phyloP scores from a whole-genome alignment of 495 filamentous ascomycete genomes.

The Xylaria telfairii region DNA sequence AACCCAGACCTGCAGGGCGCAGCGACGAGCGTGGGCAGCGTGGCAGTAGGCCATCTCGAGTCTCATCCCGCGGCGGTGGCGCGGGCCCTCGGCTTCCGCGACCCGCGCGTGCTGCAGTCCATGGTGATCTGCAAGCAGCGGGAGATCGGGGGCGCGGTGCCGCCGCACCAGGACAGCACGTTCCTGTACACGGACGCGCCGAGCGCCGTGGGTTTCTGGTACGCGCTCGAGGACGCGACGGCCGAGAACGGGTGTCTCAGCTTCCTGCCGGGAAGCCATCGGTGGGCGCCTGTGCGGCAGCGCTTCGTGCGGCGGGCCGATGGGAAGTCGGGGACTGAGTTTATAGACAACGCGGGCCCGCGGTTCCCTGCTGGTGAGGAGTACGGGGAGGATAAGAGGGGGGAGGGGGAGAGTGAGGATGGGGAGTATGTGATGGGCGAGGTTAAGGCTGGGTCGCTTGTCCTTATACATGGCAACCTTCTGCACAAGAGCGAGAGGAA shows the following conservation, averaged over 20 bases:
- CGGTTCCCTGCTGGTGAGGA: constrained; percentile 51
- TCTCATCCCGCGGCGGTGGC: constrained; percentile 67
- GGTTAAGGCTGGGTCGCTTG: constrained; percentile 85
- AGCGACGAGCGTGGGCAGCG: constrained; percentile 21
- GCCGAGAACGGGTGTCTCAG: constrained; percentile 84
- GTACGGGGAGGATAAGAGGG: constrained; percentile 43
- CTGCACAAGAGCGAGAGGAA: constrained; percentile 97
- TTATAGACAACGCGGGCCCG: constrained; percentile 53
- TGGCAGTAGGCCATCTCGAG: constrained; percentile 25
- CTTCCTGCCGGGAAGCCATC: constrained; percentile 82
- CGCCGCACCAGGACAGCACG: constrained; percentile 86
- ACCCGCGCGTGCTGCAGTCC: constrained; percentile 79
- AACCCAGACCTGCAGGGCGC: constrained; percentile 43
- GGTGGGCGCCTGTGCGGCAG: constrained; percentile 64
- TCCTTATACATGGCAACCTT: constrained; percentile 95
- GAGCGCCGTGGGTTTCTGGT: constrained; percentile 92
- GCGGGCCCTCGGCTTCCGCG: constrained; percentile 69
- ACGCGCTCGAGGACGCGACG: constrained; percentile 91
- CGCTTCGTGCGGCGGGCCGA: constrained; percentile 72
- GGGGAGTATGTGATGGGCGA: constrained; percentile 71
- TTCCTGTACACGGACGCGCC: constrained; percentile 94
- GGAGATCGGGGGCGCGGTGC: constrained; percentile 88
- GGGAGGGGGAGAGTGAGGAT: constrained; percentile 30
- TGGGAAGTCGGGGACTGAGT: constrained; percentile 57
- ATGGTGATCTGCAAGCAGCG: constrained; percentile 99